Percentiles rank a stretch among this genome's conserved stretches.
These are phyloP conservation scores for Hirsutella thompsonii DNA, from an alignment of 2,329 filamentous ascomycete genomes.

Conservation along the genomic window DNA sequence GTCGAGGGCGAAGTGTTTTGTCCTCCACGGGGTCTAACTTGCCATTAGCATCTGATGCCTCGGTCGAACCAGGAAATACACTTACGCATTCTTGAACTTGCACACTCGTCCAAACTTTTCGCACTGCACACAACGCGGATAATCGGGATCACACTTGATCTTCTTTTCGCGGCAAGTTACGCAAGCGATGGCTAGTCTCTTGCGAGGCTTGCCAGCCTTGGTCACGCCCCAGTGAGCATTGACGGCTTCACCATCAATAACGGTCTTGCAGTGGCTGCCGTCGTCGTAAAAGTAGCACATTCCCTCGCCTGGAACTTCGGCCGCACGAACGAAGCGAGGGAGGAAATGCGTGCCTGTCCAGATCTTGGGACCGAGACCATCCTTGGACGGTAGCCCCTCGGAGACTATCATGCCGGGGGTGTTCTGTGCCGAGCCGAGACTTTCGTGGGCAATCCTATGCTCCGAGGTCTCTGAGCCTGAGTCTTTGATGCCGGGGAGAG, in stretches of 20 bases:
- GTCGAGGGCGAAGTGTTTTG: slow-evolving; percentile 43
- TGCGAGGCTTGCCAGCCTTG: slow-evolving; percentile 86
- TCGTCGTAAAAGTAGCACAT: slow-evolving; percentile 81
- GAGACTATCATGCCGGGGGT: slow-evolving; percentile 14
- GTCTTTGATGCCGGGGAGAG: slow-evolving; percentile 23
- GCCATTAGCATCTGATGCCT: slow-evolving; percentile 2
- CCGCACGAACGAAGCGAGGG: slow-evolving; percentile 49
- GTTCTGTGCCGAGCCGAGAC: background rate
- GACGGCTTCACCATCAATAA: slow-evolving; percentile 75
- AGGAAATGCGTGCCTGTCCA: slow-evolving; percentile 57
- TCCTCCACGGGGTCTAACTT: slow-evolving; percentile 38
- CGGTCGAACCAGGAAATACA: slow-evolving; percentile 16
- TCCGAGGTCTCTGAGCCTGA: slow-evolving; percentile 13
- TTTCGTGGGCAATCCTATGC: slow-evolving; percentile 11
- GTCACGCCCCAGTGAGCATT: slow-evolving; percentile 91
- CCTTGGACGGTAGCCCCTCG: slow-evolving; percentile 38
- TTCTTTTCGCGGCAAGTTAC: slow-evolving; percentile 92
- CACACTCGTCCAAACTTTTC: slow-evolving; percentile 81
- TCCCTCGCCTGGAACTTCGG: slow-evolving; percentile 64
- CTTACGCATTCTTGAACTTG: slow-evolving; percentile 77
- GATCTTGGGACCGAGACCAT: slow-evolving; percentile 53
- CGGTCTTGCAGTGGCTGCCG: slow-evolving; percentile 66
- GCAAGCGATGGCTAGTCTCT: slow-evolving; percentile 84
- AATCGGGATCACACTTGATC: slow-evolving; percentile 89
- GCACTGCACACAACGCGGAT: slow-evolving; percentile 78